Evolutionary conservation across 352 stramenopile species (phyloP).

Genomic region (Pilasporangium apinafurcum): DNA sequence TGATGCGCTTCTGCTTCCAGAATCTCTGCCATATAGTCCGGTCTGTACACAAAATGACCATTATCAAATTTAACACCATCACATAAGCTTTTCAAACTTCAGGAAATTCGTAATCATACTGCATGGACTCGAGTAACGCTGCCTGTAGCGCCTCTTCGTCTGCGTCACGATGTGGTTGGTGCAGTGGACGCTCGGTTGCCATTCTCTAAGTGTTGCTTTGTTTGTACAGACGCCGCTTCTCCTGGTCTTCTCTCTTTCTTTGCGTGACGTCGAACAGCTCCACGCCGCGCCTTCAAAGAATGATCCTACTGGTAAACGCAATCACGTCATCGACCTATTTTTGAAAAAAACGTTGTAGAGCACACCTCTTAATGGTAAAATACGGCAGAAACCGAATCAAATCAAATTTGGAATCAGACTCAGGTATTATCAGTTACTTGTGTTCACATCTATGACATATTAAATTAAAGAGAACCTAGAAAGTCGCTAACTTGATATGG

Average conservation of each 20-base stretch:
- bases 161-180: constrained; percentile 36
- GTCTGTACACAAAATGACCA: constrained; percentile 21
- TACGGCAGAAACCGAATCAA: too few relatives aligned
- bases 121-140: constrained; percentile 51
- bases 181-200: neutral
- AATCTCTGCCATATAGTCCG: constrained; percentile 66
- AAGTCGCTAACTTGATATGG: too few relatives aligned
- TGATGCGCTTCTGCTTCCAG: constrained; percentile 43
- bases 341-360: too few relatives aligned
- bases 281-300: neutral
- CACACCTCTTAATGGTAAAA: too few relatives aligned
- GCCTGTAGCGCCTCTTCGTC: constrained; percentile 67
- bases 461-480: too few relatives aligned
- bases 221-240: too few relatives aligned
- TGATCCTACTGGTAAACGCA: neutral
- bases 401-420: neutral
- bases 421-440: too few relatives aligned
- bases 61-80: neutral
- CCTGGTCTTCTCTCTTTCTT: too few relatives aligned
- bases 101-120: constrained; percentile 19
- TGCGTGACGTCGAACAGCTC: neutral
- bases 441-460: too few relatives aligned
- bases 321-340: too few relatives aligned
- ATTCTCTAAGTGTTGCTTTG: too few relatives aligned
- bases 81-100: neutral